phyloP scores from a whole-genome alignment of 1,284 basidiomycete genomes.

The Fomitopsis betulina region DNA sequence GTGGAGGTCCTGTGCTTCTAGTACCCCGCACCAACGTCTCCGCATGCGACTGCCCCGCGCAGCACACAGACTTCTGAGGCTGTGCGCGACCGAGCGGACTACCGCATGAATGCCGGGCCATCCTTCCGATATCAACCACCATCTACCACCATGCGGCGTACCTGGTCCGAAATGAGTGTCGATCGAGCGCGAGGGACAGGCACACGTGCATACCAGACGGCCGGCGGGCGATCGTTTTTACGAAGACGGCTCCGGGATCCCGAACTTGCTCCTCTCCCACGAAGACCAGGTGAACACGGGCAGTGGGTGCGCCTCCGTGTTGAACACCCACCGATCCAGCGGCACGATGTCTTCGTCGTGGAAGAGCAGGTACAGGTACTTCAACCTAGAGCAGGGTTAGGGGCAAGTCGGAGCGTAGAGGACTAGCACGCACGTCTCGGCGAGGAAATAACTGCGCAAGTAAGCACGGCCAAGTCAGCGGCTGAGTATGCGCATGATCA shows the following conservation, averaged over 20 bases:
- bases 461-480: not conserved
- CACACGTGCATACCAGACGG: not conserved
- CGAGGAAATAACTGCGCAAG: slow-evolving; percentile 54
- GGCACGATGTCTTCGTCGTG: slow-evolving; percentile 52
- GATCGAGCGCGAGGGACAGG: not conserved
- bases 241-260: slow-evolving; percentile 10
- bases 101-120: not conserved
- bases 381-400: slow-evolving; percentile 36
- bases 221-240: not conserved
- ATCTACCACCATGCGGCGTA: not conserved
- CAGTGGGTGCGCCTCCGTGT: slow-evolving; percentile 79
- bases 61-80: not conserved
- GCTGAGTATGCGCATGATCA: not conserved
- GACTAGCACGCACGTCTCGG: slow-evolving; percentile 49
- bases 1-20: not conserved
- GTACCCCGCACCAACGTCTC: not conserved
- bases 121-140: not conserved
- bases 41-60: not conserved
- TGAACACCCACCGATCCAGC: slow-evolving; percentile 75
- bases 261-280: slow-evolving; percentile 25
- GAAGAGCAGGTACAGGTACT: slow-evolving; percentile 66
- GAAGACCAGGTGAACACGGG: slow-evolving; percentile 63
- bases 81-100: not conserved
- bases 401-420: not conserved
- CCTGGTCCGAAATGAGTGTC: not conserved